Base-by-base conservation (phyloP, 805 yeast genomes). In the Ogataea ramenticola region DNA sequence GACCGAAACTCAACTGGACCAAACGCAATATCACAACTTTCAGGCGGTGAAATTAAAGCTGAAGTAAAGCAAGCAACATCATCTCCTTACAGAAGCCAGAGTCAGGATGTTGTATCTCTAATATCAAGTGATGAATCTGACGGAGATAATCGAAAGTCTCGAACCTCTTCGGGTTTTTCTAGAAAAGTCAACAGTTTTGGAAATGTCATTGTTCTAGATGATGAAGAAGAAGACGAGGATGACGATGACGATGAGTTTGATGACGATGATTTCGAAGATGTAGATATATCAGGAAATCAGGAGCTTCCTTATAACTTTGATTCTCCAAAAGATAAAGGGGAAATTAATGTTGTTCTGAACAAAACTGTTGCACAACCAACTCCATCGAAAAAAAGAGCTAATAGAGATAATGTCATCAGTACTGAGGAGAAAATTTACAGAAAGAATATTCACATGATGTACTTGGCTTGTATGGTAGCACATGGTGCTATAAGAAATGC, bases 401-500 rank as follows among this genome's bases (percentile, higher is more conserved):
- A 62, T 40, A 51, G 53, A 16, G 44, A 63, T 8, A 57, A 54
- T 16, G 56, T 74, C 11, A 31, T 31, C 7, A 0, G 71, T 81
- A 70, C 68, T 42, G 83, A 80, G 36, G 90, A 84, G 54, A 65
- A 85, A 16, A 52, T 53, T 1, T 61, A 59, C 37, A 64, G 97
- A 17, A 67, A 69, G 39, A 49, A 60, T 0, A 59, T 79, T 9
- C 97, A 90, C 57, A 72, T 77, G 61, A 50, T 75, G 42, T 74
- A 77, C 46, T 51, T 91, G 2, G 66, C 76, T 15, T 61, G 73
- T 21, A 75, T 87, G 77, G 60, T 85, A 43, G 57, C 73, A 2
- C 95, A 86, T 57, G 93, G 89, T 0, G 68, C 69, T 0, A 54
- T 77, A 3, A 71, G 96, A 22, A 91, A 90, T 57, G 51, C 64